Evolutionary conservation across 805 yeast species (phyloP).

Genomic region (Ogataea dorogensis): DNA sequence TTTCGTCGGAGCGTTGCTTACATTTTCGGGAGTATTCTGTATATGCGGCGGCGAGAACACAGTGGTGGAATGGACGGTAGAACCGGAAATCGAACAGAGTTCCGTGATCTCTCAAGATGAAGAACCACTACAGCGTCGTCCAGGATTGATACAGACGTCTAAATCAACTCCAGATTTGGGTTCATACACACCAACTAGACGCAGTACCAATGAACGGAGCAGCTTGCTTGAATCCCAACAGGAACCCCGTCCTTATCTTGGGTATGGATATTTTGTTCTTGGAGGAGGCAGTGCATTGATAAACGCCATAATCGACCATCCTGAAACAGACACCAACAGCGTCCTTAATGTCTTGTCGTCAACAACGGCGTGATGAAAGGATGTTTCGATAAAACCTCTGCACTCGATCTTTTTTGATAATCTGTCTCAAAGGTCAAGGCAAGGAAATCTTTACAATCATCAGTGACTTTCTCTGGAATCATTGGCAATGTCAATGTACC

Average conservation of each 20-base stretch:
- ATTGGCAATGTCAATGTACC: slow-evolving; percentile 84
- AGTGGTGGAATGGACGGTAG: background rate
- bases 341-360: slow-evolving; percentile 35
- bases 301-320: slow-evolving; percentile 15
- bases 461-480: slow-evolving; percentile 70
- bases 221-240: slow-evolving; percentile 17
- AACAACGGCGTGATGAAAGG: slow-evolving; percentile 54
- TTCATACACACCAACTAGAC: background rate
- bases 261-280: slow-evolving; percentile 25
- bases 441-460: slow-evolving; percentile 66
- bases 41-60: slow-evolving; percentile 27
- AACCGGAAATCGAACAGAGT: slow-evolving; percentile 5
- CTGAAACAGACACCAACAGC: slow-evolving; percentile 6
- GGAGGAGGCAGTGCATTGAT: slow-evolving; percentile 23
- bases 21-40: slow-evolving; percentile 42
- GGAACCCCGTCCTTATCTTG: too few relatives aligned
- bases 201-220: slow-evolving; percentile 10
- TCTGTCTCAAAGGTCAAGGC: slow-evolving; percentile 70
- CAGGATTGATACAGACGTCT: slow-evolving; percentile 18
- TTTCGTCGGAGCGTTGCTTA: slow-evolving; percentile 35
- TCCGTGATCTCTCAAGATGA: slow-evolving; percentile 13
- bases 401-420: slow-evolving; percentile 69
- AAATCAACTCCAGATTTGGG: slow-evolving; percentile 21
- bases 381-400: slow-evolving; percentile 64
- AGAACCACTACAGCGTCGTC: slow-evolving; percentile 2